phyloP scores from a whole-genome alignment of 176 grass and related monocot genomes.

The Themeda triandra region DNA sequence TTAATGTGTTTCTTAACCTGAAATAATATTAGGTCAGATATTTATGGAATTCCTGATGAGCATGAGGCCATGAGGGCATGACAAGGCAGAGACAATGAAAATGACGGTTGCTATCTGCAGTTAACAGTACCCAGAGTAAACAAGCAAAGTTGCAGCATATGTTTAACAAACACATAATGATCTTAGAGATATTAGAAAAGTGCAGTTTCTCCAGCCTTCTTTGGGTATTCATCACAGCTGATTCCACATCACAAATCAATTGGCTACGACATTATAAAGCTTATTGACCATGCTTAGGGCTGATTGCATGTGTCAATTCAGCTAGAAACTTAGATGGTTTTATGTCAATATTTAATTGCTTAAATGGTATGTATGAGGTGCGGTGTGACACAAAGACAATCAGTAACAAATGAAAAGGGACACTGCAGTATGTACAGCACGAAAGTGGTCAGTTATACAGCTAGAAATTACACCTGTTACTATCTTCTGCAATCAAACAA shows the following conservation, averaged over 20 bases:
- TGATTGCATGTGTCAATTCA: background rate
- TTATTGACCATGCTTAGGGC: no score
- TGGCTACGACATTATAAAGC: background rate
- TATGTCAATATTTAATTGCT: background rate
- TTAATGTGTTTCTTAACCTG: conserved; percentile 99
- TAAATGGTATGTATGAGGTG: background rate
- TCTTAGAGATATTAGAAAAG: background rate
- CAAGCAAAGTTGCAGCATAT: background rate
- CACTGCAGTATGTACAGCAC: background rate
- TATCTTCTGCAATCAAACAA: background rate
- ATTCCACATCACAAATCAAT: background rate
- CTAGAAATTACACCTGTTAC: background rate
- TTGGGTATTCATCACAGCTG: background rate
- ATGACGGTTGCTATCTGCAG: background rate
- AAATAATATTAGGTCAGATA: conserved; percentile 17
- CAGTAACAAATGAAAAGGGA: background rate
- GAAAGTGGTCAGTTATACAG: background rate
- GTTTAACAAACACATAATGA: background rate
- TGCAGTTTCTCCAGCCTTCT: background rate
- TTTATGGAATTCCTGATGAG: background rate
- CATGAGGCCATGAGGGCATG: background rate
- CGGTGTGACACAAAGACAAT: background rate
- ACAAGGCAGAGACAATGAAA: background rate
- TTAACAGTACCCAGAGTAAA: background rate
- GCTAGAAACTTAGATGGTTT: background rate